Conservation (phyloP, 768 basidiomycete genomes). For the Ephemerocybe angulata region DNA sequence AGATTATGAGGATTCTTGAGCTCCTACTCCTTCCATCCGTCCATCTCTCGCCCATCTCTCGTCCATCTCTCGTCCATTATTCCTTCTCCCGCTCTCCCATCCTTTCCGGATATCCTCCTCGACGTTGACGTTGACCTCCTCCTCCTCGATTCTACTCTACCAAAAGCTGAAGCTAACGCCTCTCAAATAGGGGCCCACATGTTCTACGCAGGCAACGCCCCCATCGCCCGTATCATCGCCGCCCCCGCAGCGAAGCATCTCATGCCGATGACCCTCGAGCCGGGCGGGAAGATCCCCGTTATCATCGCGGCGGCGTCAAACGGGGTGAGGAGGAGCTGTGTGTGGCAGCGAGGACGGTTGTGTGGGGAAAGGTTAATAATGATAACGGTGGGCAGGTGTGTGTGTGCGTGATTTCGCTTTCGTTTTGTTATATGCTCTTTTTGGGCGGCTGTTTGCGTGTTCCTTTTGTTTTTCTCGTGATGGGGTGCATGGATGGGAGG, state of each 20-base stretch:
- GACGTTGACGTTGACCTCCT: too few relatives aligned
- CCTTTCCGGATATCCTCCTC: too few relatives aligned
- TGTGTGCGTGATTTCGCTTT: background rate
- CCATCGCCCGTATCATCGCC: slow-evolving; percentile 46
- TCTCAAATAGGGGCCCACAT: slow-evolving; percentile 31
- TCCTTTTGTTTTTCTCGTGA: slow-evolving; percentile 16
- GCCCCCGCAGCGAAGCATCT: slow-evolving; percentile 51
- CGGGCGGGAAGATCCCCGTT: slow-evolving; percentile 51
- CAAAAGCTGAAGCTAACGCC: background rate
- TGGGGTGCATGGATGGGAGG: too few relatives aligned
- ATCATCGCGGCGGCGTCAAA: slow-evolving; percentile 31
- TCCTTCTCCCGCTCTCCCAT: too few relatives aligned
- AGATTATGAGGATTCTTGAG: slow-evolving; percentile 50
- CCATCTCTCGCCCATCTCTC: background rate
- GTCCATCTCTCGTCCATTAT: too few relatives aligned
- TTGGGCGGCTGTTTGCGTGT: background rate
- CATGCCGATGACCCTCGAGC: slow-evolving; percentile 54
- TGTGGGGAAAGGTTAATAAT: slow-evolving; percentile 66
- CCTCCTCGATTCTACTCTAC: background rate
- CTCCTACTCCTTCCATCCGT: slow-evolving; percentile 42
- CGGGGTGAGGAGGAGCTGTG: slow-evolving; percentile 17
- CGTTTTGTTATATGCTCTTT: background rate
- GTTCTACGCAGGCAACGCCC: slow-evolving; percentile 46
- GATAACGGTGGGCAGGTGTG: slow-evolving; percentile 62
- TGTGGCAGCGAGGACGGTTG: slow-evolving; percentile 59